phyloP scores from a whole-genome alignment of 805 yeast genomes.

The Nakazawaea sp. region DNA sequence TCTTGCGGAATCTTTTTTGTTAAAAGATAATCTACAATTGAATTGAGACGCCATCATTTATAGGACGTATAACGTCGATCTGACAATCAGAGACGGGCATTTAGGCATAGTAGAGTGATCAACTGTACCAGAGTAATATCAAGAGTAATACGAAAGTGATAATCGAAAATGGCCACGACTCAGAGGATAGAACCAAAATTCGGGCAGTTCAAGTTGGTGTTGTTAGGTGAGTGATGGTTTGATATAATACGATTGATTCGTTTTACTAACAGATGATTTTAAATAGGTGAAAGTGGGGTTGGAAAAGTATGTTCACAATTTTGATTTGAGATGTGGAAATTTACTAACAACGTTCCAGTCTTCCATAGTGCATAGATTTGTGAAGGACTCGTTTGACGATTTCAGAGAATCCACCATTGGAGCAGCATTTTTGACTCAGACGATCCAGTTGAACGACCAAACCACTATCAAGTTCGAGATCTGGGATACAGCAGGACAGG shows the following conservation, averaged over 20 bases:
- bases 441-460: slow-evolving; percentile 44
- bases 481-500: slow-evolving; percentile 89
- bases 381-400: slow-evolving; percentile 67
- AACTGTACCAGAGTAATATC: too few species aligned
- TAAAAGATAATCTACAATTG: too few species aligned
- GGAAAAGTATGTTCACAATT: slow-evolving; percentile 33
- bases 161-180: slow-evolving; percentile 1
- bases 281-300: slow-evolving; percentile 65
- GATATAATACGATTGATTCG: background rate
- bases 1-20: too few species aligned
- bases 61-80: too few species aligned
- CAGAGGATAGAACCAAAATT: slow-evolving; percentile 21
- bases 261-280: slow-evolving; percentile 3
- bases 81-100: too few species aligned
- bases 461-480: slow-evolving; percentile 67
- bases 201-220: slow-evolving; percentile 55
- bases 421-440: slow-evolving; percentile 74
- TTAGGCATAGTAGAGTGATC: too few species aligned
- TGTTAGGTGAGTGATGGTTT: slow-evolving; percentile 27
- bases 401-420: slow-evolving; percentile 77
- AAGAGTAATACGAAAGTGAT: too few species aligned
- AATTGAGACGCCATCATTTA: too few species aligned
- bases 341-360: slow-evolving; percentile 21
- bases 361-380: slow-evolving; percentile 62
- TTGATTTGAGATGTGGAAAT: background rate